Evolutionary conservation across 768 basidiomycete genomes (phyloP).

Genomic region (Mycena alexandri): DNA sequence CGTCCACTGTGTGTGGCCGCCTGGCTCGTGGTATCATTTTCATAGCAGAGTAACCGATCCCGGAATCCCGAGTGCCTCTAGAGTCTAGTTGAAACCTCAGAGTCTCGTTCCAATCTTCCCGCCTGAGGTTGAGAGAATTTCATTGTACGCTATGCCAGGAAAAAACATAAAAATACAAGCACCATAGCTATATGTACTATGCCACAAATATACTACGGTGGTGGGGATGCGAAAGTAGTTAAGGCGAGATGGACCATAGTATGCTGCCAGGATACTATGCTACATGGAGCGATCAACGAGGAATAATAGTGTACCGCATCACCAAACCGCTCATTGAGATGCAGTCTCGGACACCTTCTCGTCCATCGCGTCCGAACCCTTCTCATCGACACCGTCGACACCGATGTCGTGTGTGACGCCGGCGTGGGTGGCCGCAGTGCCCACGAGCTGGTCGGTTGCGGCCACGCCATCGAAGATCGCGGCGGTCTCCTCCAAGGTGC

Average conservation of each 20-base stretch:
- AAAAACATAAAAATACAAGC: not conserved
- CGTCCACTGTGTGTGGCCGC: too few relatives aligned
- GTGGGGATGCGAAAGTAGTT: not conserved
- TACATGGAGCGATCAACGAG: not conserved
- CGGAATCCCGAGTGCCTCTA: too few relatives aligned
- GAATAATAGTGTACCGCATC: not conserved
- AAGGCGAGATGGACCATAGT: not conserved
- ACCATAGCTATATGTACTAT: conserved; percentile 1
- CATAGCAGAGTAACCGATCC: too few relatives aligned
- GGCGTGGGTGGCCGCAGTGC: conserved; percentile 38
- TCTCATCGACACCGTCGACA: conserved; percentile 15
- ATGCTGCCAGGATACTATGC: not conserved
- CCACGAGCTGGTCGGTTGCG: conserved; percentile 54
- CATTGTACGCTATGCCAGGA: not conserved
- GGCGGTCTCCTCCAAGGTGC: conserved; percentile 86
- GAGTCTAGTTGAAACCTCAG: too few relatives aligned
- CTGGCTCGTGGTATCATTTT: too few relatives aligned
- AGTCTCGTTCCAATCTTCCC: too few relatives aligned
- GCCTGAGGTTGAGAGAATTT: too few relatives aligned
- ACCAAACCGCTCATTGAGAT: not conserved
- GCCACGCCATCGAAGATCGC: conserved; percentile 82
- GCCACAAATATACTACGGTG: too few relatives aligned
- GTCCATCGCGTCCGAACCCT: conserved; percentile 36
- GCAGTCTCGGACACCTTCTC: conserved; percentile 49
- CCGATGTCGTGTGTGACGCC: conserved; percentile 42